These are phyloP conservation scores for Stenogyne calaminthoides DNA, from an alignment of 305 asterid species.

Conservation along the genomic window DNA sequence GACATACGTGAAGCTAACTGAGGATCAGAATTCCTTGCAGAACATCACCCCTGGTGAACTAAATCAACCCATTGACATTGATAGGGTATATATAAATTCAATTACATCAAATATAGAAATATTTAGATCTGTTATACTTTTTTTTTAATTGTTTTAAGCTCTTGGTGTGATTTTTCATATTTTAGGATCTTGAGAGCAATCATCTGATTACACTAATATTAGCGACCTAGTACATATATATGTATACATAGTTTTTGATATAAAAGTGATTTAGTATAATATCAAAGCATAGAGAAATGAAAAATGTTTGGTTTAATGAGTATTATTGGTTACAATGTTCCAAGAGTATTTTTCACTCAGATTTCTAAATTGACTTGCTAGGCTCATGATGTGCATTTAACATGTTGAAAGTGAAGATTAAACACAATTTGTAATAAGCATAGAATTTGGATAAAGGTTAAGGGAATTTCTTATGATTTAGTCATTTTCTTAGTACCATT, in stretches of 20 bases:
- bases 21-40: slow-evolving; percentile 55
- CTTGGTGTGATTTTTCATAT: neutral
- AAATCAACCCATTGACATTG: slow-evolving; percentile 74
- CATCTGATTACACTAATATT: neutral
- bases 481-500: neutral
- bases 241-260: neutral
- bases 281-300: neutral
- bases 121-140: neutral
- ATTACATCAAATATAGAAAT: neutral
- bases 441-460: neutral
- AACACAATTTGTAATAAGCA: neutral
- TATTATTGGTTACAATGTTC: neutral
- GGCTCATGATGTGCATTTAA: neutral
- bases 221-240: neutral
- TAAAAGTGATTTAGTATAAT: neutral
- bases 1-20: slow-evolving; percentile 67
- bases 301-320: neutral
- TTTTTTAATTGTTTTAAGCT: neutral
- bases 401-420: neutral
- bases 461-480: neutral
- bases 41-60: slow-evolving; percentile 83
- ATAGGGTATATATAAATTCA: slow-evolving; percentile 33
- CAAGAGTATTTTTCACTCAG: neutral
- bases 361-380: too few relatives aligned
- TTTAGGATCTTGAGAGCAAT: neutral